Evolutionary conservation across 768 basidiomycete genomes (phyloP).

Genomic region (Tricholoma sp.): DNA sequence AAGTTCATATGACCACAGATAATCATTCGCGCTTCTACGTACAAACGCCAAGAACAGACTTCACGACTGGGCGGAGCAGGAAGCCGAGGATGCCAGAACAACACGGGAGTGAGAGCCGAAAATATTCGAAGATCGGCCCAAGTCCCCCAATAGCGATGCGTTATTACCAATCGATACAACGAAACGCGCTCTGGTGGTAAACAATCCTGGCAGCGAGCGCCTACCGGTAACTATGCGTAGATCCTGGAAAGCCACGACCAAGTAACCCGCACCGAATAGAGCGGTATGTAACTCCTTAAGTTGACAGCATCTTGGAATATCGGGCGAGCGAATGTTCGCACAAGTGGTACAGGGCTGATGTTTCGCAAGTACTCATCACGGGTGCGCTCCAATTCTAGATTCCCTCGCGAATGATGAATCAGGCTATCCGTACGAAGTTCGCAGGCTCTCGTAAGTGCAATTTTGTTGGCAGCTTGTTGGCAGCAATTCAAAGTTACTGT

Average conservation of each 20-base stretch:
- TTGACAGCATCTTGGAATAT: background rate
- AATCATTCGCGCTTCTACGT: background rate
- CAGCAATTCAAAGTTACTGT: no score
- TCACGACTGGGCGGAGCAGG: background rate
- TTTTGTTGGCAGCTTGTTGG: no score
- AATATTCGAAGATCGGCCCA: background rate
- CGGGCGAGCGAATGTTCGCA: background rate
- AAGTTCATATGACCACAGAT: background rate
- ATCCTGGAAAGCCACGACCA: background rate
- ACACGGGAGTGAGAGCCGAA: no score
- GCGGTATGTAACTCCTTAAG: background rate
- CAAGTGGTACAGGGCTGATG: background rate
- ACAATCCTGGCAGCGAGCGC: background rate
- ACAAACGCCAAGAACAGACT: background rate
- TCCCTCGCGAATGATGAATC: background rate
- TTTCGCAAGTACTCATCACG: background rate
- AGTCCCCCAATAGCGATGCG: background rate
- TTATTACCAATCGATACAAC: background rate
- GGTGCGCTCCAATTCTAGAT: background rate
- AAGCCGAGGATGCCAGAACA: background rate
- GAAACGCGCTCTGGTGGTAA: background rate
- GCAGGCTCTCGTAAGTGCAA: background rate
- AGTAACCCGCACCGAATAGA: background rate
- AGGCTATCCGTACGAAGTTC: background rate
- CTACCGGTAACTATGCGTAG: background rate